Conservation (phyloP, 2,329 filamentous ascomycete species). For the Alternaria brassicicola region DNA sequence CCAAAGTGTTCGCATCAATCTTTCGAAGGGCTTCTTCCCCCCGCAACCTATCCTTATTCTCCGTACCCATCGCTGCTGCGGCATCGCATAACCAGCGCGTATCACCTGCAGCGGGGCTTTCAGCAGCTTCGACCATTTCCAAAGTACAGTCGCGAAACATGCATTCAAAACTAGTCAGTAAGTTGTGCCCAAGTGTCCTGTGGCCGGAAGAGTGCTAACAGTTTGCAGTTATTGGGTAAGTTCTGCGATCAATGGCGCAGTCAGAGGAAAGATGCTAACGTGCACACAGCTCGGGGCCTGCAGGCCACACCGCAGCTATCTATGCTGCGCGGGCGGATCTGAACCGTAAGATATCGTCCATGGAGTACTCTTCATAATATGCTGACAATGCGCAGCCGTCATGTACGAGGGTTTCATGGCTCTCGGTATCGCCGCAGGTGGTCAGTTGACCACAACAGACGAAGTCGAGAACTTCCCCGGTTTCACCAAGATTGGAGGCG, state of each 20-base stretch:
- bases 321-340: conserved; percentile 95
- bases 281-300: conserved; percentile 80
- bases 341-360: conserved; percentile 65
- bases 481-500: conserved; percentile 87
- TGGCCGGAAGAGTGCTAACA: conserved; percentile 31
- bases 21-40: conserved; percentile 68
- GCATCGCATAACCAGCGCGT: conserved; percentile 69
- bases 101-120: conserved; percentile 48
- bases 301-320: conserved; percentile 95
- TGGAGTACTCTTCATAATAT: too few species aligned
- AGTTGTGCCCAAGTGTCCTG: conserved; percentile 48
- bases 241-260: conserved; percentile 13
- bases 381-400: conserved; percentile 64
- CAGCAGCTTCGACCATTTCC: conserved; percentile 47
- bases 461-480: conserved; percentile 98
- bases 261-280: conserved; percentile 35
- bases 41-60: conserved; percentile 73
- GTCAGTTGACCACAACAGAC: conserved; percentile 96
- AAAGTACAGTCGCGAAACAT: conserved; percentile 64
- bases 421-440: conserved; percentile 93
- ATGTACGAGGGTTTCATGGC: conserved; percentile 98
- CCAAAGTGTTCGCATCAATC: conserved; percentile 91
- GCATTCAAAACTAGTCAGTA: conserved; percentile 92
- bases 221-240: conserved; percentile 46
- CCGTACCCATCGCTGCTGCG: conserved; percentile 75